Conservation (phyloP, 1,284 basidiomycete genomes). For the Inonotus obliquus region DNA sequence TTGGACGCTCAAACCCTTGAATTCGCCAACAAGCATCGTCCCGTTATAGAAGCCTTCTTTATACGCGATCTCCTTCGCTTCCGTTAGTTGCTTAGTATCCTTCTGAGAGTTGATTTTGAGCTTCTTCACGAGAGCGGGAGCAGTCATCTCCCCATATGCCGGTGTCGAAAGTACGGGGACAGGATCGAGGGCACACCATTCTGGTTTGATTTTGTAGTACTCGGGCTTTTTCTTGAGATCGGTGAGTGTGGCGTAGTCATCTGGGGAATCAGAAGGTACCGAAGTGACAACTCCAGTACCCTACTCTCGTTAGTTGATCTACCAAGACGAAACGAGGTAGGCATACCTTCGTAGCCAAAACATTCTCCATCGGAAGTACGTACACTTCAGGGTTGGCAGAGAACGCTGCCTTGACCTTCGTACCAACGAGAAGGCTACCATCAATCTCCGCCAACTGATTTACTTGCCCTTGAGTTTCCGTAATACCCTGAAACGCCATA, state of each 20-base stretch:
- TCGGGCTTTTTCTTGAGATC: slow-evolving; percentile 97
- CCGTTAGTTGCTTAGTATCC: slow-evolving; percentile 87
- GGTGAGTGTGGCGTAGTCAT: slow-evolving; percentile 89
- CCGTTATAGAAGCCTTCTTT: slow-evolving; percentile 98
- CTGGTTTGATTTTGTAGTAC: slow-evolving; percentile 92
- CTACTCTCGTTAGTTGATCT: slow-evolving; percentile 30
- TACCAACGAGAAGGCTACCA: slow-evolving; percentile 82
- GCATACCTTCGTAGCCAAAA: slow-evolving; percentile 83
- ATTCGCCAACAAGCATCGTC: slow-evolving; percentile 86
- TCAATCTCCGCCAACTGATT: slow-evolving; percentile 72
- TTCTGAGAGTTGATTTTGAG: slow-evolving; percentile 96
- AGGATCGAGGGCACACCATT: slow-evolving; percentile 85
- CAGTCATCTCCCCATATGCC: slow-evolving; percentile 89
- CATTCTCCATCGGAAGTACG: slow-evolving; percentile 97
- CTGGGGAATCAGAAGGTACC: slow-evolving; percentile 97
- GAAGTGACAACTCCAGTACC: slow-evolving; percentile 99
- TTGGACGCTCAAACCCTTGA: slow-evolving; percentile 82
- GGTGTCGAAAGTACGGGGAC: slow-evolving; percentile 88
- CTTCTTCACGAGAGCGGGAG: slow-evolving; percentile 83
- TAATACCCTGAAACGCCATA: slow-evolving; percentile 94
- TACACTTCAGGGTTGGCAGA: slow-evolving; percentile 84
- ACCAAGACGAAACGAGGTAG: not conserved
- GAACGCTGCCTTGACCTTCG: slow-evolving; percentile 88
- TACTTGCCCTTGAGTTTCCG: slow-evolving; percentile 65
- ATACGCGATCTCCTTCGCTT: slow-evolving; percentile 97